Evolutionary conservation across 129 eudicot genomes (phyloP).

Genomic region (Rutidosis leptorrhynchoides): DNA sequence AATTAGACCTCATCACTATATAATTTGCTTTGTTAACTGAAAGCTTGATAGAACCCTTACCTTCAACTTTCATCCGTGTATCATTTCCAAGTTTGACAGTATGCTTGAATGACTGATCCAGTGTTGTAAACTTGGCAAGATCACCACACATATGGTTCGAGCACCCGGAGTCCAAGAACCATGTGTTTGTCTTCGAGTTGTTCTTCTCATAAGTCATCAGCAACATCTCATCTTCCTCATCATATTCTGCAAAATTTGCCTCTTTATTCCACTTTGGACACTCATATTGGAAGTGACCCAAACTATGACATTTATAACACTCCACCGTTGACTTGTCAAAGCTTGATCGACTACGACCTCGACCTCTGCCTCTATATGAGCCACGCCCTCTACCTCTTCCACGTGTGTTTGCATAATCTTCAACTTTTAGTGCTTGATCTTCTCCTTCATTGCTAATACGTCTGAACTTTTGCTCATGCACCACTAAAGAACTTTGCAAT

Average conservation of each 20-base stretch:
- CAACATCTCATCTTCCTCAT: background rate
- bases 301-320: conserved; percentile 1
- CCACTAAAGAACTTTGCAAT: background rate
- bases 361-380: background rate
- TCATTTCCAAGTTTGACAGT: conserved; percentile 9
- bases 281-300: conserved; percentile 14
- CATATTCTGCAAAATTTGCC: background rate
- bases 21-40: background rate
- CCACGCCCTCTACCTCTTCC: background rate
- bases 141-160: background rate
- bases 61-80: background rate
- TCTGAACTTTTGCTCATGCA: background rate
- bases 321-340: too few relatives aligned
- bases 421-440: background rate
- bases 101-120: conserved; percentile 13
- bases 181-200: too few relatives aligned
- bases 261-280: background rate
- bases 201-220: conserved; percentile 4
- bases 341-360: conserved; percentile 7
- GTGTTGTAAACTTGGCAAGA: background rate
- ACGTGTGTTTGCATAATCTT: background rate
- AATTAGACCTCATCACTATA: background rate
- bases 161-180: conserved; percentile 12
- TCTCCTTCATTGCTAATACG: background rate
- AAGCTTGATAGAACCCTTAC: conserved; percentile 3